These are phyloP conservation scores for Limtongozyma cylindracea DNA, from an alignment of 805 yeast genomes.

Conservation along the genomic window DNA sequence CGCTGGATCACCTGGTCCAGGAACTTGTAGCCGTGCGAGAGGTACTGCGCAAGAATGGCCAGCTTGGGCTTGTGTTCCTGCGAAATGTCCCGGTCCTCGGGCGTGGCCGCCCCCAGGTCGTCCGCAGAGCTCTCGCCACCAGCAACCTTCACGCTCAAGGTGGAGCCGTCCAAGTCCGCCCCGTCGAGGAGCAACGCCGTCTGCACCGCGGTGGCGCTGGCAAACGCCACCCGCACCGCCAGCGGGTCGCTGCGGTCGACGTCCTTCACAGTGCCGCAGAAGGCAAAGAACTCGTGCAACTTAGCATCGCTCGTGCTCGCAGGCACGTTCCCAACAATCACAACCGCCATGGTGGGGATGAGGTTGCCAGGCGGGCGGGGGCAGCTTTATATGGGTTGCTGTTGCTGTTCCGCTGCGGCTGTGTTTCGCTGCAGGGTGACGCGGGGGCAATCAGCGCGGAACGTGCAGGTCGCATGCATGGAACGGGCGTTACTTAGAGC, in stretches of 20 bases:
- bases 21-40: conserved; percentile 47
- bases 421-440: no score
- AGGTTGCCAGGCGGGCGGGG: no score
- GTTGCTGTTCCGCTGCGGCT: no score
- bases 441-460: no score
- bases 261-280: conserved; percentile 37
- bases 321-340: not conserved
- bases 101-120: conserved; percentile 7
- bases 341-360: not conserved
- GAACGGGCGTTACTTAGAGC: no score
- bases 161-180: conserved; percentile 40
- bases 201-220: conserved; percentile 29
- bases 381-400: no score
- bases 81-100: conserved; percentile 19
- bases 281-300: conserved; percentile 41
- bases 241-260: no score
- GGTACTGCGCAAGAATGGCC: conserved; percentile 50
- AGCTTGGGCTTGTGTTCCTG: conserved; percentile 64
- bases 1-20: conserved; percentile 33
- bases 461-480: no score
- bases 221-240: conserved; percentile 21
- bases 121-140: conserved; percentile 3
- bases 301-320: no score
- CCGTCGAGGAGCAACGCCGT: conserved; percentile 52
- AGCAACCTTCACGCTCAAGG: conserved; percentile 22